phyloP scores from a whole-genome alignment of 2,329 filamentous ascomycete species.

The Colletotrichum orbiculare region DNA sequence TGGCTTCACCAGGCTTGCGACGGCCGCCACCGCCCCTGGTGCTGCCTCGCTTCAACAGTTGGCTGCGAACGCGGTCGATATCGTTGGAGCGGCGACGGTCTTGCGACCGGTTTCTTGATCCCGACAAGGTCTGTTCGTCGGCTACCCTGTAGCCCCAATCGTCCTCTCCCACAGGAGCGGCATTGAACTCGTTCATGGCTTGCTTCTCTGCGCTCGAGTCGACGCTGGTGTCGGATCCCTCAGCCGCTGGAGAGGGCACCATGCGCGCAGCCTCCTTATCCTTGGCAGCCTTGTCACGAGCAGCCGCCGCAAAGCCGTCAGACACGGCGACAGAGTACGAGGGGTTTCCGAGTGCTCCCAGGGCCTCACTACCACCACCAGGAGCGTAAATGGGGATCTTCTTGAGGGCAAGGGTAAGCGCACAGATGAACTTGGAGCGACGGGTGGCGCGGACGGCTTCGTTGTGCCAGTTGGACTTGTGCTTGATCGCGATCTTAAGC shows the following conservation, averaged over 20 bases:
- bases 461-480: slow-evolving; percentile 95
- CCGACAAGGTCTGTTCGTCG: slow-evolving; percentile 49
- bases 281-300: slow-evolving; percentile 68
- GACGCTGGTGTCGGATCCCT: slow-evolving; percentile 36
- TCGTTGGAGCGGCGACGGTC: slow-evolving; percentile 51
- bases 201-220: slow-evolving; percentile 51
- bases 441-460: slow-evolving; percentile 83
- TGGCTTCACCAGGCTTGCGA: slow-evolving; percentile 59
- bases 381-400: slow-evolving; percentile 88
- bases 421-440: slow-evolving; percentile 97
- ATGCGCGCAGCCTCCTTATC: slow-evolving; percentile 75
- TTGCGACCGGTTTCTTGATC: slow-evolving; percentile 46
- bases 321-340: slow-evolving; percentile 82
- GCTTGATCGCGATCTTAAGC: slow-evolving; percentile 84
- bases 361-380: slow-evolving; percentile 73
- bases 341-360: slow-evolving; percentile 79
- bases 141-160: slow-evolving; percentile 50
- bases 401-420: slow-evolving; percentile 84
- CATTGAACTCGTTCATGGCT: slow-evolving; percentile 59
- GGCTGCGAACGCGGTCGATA: slow-evolving; percentile 50
- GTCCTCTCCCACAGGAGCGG: slow-evolving; percentile 48
- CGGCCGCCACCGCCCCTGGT: slow-evolving; percentile 59
- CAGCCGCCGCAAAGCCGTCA: slow-evolving; percentile 71
- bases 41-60: slow-evolving; percentile 55
- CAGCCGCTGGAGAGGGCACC: slow-evolving; percentile 58